These are phyloP conservation scores for Paxillus ammoniavirescens DNA, from an alignment of 768 basidiomycete genomes.

Conservation along the genomic window DNA sequence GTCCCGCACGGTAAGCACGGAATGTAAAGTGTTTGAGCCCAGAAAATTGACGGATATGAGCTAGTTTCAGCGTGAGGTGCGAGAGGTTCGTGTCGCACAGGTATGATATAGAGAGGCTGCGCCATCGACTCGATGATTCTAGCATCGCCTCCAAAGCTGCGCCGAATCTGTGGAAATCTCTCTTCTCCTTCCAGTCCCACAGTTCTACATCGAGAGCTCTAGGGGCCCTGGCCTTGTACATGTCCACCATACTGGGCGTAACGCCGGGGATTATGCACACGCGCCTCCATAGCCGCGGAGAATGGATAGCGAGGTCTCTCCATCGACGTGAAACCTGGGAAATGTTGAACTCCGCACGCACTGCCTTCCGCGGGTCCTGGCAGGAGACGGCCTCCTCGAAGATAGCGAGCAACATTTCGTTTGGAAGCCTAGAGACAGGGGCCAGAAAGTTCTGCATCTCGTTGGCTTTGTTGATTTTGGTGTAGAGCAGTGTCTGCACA, in stretches of 20 bases:
- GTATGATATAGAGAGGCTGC: constrained; percentile 22
- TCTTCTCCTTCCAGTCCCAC: constrained; percentile 29
- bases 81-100: constrained; percentile 30
- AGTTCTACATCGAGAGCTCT: constrained; percentile 27
- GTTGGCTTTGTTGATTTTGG: constrained; percentile 23
- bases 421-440: constrained; percentile 27
- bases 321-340: constrained; percentile 33
- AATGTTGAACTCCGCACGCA: constrained; percentile 22
- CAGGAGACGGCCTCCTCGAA: constrained; percentile 30
- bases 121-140: constrained; percentile 27
- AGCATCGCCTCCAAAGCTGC: constrained; percentile 24
- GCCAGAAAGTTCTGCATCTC: constrained; percentile 31
- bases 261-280: constrained; percentile 24
- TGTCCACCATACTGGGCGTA: constrained; percentile 18
- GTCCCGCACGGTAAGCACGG: constrained; percentile 29
- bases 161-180: constrained; percentile 32
- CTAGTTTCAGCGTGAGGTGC: constrained; percentile 27
- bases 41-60: constrained; percentile 16
- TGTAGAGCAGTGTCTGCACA: constrained; percentile 13
- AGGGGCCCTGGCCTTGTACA: constrained; percentile 25
- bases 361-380: constrained; percentile 20
- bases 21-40: constrained; percentile 28
- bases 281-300: constrained; percentile 29
- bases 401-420: constrained; percentile 30
- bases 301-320: constrained; percentile 30